Evolutionary conservation across 345 rosid genomes (phyloP).

Genomic region (Populus pruinosa): DNA sequence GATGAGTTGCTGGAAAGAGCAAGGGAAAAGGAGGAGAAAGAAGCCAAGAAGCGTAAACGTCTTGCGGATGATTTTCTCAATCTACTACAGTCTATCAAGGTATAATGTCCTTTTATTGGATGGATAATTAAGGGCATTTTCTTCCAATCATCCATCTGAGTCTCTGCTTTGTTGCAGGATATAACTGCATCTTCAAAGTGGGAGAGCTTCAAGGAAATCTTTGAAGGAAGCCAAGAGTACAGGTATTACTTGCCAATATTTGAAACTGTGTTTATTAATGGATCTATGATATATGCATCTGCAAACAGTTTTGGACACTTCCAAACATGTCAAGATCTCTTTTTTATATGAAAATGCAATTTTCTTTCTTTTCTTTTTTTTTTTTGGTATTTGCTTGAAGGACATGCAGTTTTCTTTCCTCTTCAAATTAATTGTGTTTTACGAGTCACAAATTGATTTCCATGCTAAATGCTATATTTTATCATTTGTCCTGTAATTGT

Average conservation of each 20-base stretch:
- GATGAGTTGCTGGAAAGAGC: slow-evolving; percentile 82
- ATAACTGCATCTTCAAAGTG: slow-evolving; percentile 73
- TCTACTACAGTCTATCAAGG: slow-evolving; percentile 44
- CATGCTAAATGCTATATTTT: neutral
- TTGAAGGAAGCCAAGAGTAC: slow-evolving; percentile 74
- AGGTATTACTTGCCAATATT: slow-evolving; percentile 44
- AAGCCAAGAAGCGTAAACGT: slow-evolving; percentile 72
- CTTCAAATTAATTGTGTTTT: neutral
- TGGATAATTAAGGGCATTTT: slow-evolving; percentile 3
- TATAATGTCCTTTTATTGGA: slow-evolving; percentile 4
- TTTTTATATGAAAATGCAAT: too few relatives aligned
- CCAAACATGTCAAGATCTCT: neutral
- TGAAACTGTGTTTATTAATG: neutral
- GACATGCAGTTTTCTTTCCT: neutral
- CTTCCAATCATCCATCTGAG: slow-evolving; percentile 22
- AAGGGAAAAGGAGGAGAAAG: slow-evolving; percentile 87
- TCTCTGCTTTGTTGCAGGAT: slow-evolving; percentile 48
- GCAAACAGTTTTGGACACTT: neutral
- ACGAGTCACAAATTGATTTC: neutral
- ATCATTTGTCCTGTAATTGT: neutral
- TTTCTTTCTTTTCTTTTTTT: too few relatives aligned
- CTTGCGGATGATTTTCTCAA: slow-evolving; percentile 50
- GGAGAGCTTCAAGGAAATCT: slow-evolving; percentile 64
- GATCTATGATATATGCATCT: neutral
- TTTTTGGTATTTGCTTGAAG: neutral